Evolutionary conservation across 2,329 filamentous ascomycete genomes (phyloP).

Genomic region (Didymella lethalis): DNA sequence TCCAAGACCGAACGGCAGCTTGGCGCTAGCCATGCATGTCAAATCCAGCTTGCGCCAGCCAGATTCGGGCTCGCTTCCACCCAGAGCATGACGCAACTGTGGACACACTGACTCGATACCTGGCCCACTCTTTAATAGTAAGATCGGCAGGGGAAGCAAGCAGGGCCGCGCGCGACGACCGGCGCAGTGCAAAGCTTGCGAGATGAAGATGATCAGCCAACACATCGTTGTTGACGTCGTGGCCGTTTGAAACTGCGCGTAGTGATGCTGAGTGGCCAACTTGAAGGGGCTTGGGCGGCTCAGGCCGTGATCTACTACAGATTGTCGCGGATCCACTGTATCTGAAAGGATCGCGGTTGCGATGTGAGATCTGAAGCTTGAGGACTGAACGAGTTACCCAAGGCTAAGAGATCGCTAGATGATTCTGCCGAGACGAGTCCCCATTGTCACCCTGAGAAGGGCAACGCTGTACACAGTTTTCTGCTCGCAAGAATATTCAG

Average conservation of each 20-base stretch:
- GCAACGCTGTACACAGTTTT: not conserved
- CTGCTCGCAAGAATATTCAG: not conserved
- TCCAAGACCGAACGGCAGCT: conserved; percentile 12
- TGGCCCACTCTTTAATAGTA: conserved; percentile 24
- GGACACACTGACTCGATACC: conserved; percentile 10
- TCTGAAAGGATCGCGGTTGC: not conserved
- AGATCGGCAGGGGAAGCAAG: conserved; percentile 32
- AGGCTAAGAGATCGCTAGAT: not conserved
- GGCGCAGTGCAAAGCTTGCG: conserved; percentile 9
- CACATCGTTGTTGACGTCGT: conserved; percentile 6
- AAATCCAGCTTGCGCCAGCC: conserved; percentile 7
- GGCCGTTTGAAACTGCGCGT: conserved; percentile 8
- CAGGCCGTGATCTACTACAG: conserved; percentile 7
- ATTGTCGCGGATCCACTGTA: not conserved
- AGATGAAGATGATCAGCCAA: conserved; percentile 20
- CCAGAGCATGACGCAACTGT: conserved; percentile 21
- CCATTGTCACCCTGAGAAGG: not conserved
- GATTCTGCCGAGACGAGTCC: not conserved
- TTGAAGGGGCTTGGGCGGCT: not conserved
- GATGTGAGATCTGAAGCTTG: conserved; percentile 16
- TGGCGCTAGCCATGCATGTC: conserved; percentile 10
- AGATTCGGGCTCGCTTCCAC: conserved; percentile 9
- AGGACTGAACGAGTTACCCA: not conserved
- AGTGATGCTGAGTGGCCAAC: conserved; percentile 1
- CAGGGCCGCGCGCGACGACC: conserved; percentile 5